Evolutionary conservation across 1,284 basidiomycete genomes (phyloP).

Genomic region (Malassezia sp.): DNA sequence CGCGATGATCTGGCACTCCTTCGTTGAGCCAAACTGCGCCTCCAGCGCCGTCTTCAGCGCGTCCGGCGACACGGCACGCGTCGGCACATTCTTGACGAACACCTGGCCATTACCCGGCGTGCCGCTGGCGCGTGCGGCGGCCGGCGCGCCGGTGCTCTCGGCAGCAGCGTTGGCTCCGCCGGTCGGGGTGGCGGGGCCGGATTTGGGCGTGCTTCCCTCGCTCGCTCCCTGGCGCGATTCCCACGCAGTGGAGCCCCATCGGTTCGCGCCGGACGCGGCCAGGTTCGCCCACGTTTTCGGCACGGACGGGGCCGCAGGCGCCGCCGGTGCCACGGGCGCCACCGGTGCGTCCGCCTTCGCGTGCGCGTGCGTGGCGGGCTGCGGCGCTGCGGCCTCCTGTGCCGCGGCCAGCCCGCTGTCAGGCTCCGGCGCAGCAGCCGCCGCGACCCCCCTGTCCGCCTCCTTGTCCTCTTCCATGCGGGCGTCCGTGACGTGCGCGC

Average conservation of each 20-base stretch:
- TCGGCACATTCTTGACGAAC: conserved; percentile 55
- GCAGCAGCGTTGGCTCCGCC: too few species aligned
- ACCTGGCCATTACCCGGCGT: conserved; percentile 24
- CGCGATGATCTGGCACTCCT: conserved; percentile 78
- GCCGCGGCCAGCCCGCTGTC: conserved; percentile 47
- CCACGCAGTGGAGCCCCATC: conserved; percentile 38
- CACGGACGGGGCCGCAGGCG: conserved; percentile 5
- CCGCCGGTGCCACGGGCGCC: neutral
- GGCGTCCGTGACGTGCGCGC: conserved; percentile 25
- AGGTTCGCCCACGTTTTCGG: conserved; percentile 46
- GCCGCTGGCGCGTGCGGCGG: conserved; percentile 10
- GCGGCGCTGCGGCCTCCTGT: conserved; percentile 19
- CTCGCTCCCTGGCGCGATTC: too few species aligned
- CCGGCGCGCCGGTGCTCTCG: conserved; percentile 13
- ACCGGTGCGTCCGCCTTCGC: conserved; percentile 6
- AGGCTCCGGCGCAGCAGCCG: conserved; percentile 31
- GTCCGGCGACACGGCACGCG: conserved; percentile 60
- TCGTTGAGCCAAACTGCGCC: conserved; percentile 68
- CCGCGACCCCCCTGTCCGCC: conserved; percentile 25
- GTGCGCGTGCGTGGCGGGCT: conserved; percentile 10
- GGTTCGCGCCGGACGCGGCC: conserved; percentile 35
- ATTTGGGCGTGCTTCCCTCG: too few species aligned
- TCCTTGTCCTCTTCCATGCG: conserved; percentile 23
- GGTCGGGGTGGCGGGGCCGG: too few species aligned
- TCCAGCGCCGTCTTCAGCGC: conserved; percentile 57